Evolutionary conservation across 2,329 filamentous ascomycete species (phyloP), one percentile per base, ranked within the genome.

Genomic region (Dactylonectria estremocensis): DNA sequence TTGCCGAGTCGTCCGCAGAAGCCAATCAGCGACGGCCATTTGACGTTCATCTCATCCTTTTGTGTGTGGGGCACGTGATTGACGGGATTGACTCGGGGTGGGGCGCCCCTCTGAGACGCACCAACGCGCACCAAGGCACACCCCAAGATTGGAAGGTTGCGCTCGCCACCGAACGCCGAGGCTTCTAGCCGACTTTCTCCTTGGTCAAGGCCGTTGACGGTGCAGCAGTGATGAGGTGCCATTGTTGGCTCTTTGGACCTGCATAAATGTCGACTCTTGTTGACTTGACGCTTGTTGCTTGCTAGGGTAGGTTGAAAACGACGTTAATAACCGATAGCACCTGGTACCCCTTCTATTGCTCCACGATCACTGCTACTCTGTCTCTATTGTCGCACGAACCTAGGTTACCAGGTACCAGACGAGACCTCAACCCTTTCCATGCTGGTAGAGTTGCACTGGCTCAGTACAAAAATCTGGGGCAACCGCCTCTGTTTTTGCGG

Each of bases 1-100:
- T 75, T 71, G 74, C 74, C 74, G 74, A 69, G 54, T 52, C 56
- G 46, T 3, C 63, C 57, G 55, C 28, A 14, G 46, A 49, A 56
- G 58, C 74, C 76, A 77, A 76, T 77, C 57, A 71, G 52, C 24
- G 45, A 43, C 52, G 14, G 20, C 10, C 43, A 37, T 62, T 70
- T 64, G 46, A 46, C 49, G 20, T 64, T 46, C 64, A 67, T 69
- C 60, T 67, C 64, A 24, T 40, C 24, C 28, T 54, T 54, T 45
- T 37, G 40, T 9, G 43, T 22, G 18, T 10, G 16, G n/a, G 53
- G 50, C 73, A 75, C 73, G 72, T 75, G 73, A 75, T 69, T 56
- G 13, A 55, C 69, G 31, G 61, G 55, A 35, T 60, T 55, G 57
- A 69, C 18, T 63, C 50, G 54, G 48, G 46, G 68, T 61, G 62